Base-by-base conservation (phyloP, 1,284 basidiomycete species). In the Neolentinus lepideus region DNA sequence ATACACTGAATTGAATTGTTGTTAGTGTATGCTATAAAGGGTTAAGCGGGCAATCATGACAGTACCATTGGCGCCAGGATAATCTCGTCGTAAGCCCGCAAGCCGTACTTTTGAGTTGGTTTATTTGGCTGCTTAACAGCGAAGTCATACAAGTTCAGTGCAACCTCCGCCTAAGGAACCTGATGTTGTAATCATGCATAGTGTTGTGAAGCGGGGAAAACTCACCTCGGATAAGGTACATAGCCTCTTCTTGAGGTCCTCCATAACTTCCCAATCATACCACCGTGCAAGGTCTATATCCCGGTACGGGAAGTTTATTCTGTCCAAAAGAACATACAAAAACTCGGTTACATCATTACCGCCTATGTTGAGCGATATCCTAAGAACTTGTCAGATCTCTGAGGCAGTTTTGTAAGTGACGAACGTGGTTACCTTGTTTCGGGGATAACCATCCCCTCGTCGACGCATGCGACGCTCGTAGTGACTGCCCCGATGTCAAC, bases 321-420 rank as follows among this genome's bases (percentile, higher is more conserved):
- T 81, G 54, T 85, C 75, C 24, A 99, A 77, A 12, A 99, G 75
- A 25, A 92, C 84, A 58, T 86, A 83, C 36, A 98, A 78, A 61
- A 97, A 93, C 57, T 88, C 83, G 0, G 95, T 96, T 62, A 99
- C 86, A 70, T 98, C 95, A 67, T 95, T 88, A 1, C 96, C 95
- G 26, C 94, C 96, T 68, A 94, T 91, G 59, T 86, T 85, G 46
- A 99, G 77, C 27, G 81, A 78, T 71, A 98, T 86, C 58, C 93
- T 94, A 59, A 3, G 55, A 48, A 48, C 46, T 27, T n/a, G 22
- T 56, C 14, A 57, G 60, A 25, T 55, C 35, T 48, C 56, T 53
- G 51, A 47, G 43, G 51, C n/a, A 36, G 19, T 36, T 51, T 22
- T 36, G 48, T 45, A 26, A 4, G 38, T 43, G 12, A 4, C 19